Conservation (phyloP, 2,329 filamentous ascomycete genomes). For the Fusarium penzigii region DNA sequence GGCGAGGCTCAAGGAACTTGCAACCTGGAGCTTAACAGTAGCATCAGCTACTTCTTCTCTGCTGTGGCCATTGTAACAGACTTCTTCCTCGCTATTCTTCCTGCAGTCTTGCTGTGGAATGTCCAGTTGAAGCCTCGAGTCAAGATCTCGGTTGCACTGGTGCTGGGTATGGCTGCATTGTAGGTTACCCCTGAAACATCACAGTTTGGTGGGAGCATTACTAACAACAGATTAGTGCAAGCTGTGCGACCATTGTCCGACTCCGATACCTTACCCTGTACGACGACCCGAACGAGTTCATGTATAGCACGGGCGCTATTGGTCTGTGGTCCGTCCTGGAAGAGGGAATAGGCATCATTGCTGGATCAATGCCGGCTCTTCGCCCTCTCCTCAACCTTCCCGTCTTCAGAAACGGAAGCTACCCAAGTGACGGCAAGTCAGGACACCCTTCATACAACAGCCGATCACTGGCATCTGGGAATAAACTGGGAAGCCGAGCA, state of each 20-base stretch:
- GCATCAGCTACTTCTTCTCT: constrained; percentile 27
- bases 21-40: constrained; percentile 16
- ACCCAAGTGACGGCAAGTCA: constrained; percentile 8
- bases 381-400: constrained; percentile 20
- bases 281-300: constrained; percentile 21
- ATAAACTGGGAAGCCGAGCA: not conserved
- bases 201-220: not conserved
- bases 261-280: constrained; percentile 22
- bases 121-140: constrained; percentile 27
- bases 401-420: constrained; percentile 13
- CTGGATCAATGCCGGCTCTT: constrained; percentile 24
- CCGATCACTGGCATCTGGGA: not conserved
- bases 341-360: constrained; percentile 26
- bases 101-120: constrained; percentile 27
- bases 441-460: constrained; percentile 4
- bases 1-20: constrained; percentile 19
- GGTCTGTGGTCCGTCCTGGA: constrained; percentile 25
- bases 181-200: constrained; percentile 1
- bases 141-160: constrained; percentile 21
- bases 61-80: constrained; percentile 29
- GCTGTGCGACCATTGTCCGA: constrained; percentile 23
- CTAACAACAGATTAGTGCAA: constrained; percentile 15
- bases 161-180: constrained; percentile 25
- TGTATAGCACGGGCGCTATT: constrained; percentile 25
- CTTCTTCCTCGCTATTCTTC: constrained; percentile 27